Evolutionary conservation across 495 filamentous ascomycete species (phyloP).

Genomic region (Chaetomium fimeti): DNA sequence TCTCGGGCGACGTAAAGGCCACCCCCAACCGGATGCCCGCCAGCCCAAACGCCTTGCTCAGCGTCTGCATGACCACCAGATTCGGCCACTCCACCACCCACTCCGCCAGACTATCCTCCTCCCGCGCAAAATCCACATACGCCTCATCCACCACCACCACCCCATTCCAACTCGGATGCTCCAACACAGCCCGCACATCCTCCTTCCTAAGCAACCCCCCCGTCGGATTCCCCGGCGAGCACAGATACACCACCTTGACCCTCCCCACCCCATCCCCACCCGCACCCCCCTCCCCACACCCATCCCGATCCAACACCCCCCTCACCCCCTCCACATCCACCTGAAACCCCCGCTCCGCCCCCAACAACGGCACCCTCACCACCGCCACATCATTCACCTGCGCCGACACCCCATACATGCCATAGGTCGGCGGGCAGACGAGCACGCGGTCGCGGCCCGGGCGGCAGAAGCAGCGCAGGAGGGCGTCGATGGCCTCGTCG

Average conservation of each 20-base stretch:
- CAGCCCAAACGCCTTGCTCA: constrained; percentile 93
- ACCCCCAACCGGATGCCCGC: constrained; percentile 82
- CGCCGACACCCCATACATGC: constrained; percentile 95
- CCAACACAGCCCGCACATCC: constrained; percentile 71
- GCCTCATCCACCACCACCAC: constrained; percentile 92
- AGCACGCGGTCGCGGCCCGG: constrained; percentile 87
- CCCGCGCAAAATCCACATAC: constrained; percentile 89
- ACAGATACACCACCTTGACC: constrained; percentile 87
- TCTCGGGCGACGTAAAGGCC: constrained; percentile 57
- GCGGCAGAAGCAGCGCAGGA: constrained; percentile 86
- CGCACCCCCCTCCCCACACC: constrained; percentile 57
- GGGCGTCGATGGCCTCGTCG: constrained; percentile 93
- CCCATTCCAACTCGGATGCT: constrained; percentile 93
- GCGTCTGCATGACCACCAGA: constrained; percentile 94
- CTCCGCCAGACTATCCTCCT: constrained; percentile 79
- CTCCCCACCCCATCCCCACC: constrained; percentile 65
- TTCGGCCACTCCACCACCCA: constrained; percentile 95
- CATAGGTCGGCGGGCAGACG: constrained; percentile 93
- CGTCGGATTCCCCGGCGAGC: constrained; percentile 93
- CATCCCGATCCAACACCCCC: constrained; percentile 21
- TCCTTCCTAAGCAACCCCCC: constrained; percentile 70
- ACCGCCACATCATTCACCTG: constrained; percentile 87
- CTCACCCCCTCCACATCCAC: constrained; percentile 70
- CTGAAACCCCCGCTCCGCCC: constrained; percentile 57
- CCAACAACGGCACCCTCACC: constrained; percentile 74